These are phyloP conservation scores for Mimosa pudica DNA, from an alignment of 306 rosid genomes.

Conservation along the genomic window DNA sequence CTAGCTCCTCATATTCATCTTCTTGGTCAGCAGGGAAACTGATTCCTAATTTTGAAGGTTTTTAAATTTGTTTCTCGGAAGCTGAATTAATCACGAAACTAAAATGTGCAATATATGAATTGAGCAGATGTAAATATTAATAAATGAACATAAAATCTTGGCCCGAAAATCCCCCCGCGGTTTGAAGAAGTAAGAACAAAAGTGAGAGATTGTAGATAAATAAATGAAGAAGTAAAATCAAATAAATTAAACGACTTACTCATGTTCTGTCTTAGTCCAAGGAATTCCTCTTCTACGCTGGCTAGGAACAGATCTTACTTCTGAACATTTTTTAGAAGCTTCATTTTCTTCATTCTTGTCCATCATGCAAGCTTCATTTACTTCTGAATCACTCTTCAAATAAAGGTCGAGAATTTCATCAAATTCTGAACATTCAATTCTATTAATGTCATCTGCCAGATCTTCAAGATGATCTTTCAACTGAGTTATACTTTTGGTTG, in stretches of 20 bases:
- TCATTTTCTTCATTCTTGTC: background rate
- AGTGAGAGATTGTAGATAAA: background rate
- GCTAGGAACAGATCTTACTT: background rate
- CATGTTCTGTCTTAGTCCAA: conserved; percentile 13
- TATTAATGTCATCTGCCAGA: background rate
- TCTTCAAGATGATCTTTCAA: background rate
- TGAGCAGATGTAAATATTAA: background rate
- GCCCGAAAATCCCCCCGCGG: background rate
- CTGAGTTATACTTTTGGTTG: background rate
- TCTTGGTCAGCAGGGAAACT: no score
- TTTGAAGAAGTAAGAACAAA: background rate
- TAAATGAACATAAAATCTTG: background rate
- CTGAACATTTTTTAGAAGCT: background rate
- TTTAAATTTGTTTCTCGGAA: background rate
- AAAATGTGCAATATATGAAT: background rate
- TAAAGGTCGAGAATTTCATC: background rate
- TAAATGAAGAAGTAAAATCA: background rate
- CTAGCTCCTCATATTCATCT: no score
- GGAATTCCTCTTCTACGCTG: background rate
- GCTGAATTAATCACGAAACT: background rate
- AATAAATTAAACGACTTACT: background rate
- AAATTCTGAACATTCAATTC: background rate
- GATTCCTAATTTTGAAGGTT: background rate
- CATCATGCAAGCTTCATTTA: background rate
- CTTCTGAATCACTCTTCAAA: background rate